Percentiles rank a stretch among this genome's conserved stretches.
These are phyloP conservation scores for Paramecium pentaurelia DNA, from an alignment of 73 alveolate genomes.

Conservation along the genomic window DNA sequence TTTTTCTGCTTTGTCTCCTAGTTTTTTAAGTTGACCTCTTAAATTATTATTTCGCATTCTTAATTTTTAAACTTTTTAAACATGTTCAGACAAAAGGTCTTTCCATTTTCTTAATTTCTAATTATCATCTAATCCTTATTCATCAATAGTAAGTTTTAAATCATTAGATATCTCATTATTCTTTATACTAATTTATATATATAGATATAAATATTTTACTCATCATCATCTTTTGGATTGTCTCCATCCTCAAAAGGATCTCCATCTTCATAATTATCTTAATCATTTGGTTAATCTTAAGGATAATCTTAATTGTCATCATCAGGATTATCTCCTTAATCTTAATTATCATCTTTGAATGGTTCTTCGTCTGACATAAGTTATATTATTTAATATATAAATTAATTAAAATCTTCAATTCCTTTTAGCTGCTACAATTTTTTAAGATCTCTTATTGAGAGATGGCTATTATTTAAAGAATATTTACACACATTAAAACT, in stretches of 20 bases:
- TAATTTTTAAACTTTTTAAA: not conserved
- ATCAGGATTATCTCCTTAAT: not conserved
- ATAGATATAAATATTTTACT: not conserved
- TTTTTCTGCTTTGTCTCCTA: slow-evolving; percentile 20
- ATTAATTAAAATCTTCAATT: not conserved
- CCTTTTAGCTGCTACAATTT: not conserved
- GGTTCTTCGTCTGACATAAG: slow-evolving; percentile 35
- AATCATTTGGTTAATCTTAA: not conserved
- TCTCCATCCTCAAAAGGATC: not conserved
- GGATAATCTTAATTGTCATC: not conserved
- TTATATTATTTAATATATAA: slow-evolving; percentile 1
- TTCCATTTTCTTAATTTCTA: not conserved
- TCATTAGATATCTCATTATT: not conserved
- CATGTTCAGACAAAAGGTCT: not conserved
- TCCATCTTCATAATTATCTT: not conserved
- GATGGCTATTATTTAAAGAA: not conserved
- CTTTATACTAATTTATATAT: not conserved
- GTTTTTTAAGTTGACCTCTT: not conserved
- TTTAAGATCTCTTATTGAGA: not conserved
- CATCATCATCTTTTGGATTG: not conserved
- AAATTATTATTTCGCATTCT: not conserved
- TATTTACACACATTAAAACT: slow-evolving; percentile 20
- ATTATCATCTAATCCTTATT: not conserved
- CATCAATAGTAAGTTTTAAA: not conserved
- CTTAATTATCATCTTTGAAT: not conserved